These are phyloP conservation scores for Primulina tabacum DNA, from an alignment of 257 asterid genomes.

Conservation along the genomic window DNA sequence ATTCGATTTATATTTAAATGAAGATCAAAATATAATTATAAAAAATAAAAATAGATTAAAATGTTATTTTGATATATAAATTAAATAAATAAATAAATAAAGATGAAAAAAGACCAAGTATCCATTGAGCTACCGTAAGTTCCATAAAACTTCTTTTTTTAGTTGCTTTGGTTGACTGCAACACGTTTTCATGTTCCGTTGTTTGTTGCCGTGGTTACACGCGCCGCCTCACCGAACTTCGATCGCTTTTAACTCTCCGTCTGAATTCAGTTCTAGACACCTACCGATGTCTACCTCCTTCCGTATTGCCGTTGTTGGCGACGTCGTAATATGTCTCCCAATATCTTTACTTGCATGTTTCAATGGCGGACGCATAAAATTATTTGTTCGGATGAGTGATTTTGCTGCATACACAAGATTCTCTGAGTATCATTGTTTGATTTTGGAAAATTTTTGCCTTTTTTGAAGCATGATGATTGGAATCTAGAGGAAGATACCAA, in stretches of 20 bases:
- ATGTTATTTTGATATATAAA: too few relatives aligned
- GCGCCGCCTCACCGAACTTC: conserved; percentile 44
- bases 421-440: background rate
- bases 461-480: conserved; percentile 88
- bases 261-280: conserved; percentile 21
- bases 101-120: too few relatives aligned
- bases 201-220: conserved; percentile 29
- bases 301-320: conserved; percentile 88
- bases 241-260: conserved; percentile 31
- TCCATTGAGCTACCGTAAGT: background rate
- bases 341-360: conserved; percentile 7
- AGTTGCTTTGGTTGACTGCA: background rate
- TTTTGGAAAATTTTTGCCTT: background rate
- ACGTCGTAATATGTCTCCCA: conserved; percentile 53
- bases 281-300: conserved; percentile 47
- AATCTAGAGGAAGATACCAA: conserved; percentile 71
- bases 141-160: background rate
- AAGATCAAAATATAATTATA: too few relatives aligned
- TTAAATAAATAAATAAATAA: too few relatives aligned
- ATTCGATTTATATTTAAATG: too few relatives aligned
- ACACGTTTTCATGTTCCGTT: conserved; percentile 25
- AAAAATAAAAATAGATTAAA: too few relatives aligned
- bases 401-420: background rate
- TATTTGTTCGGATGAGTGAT: background rate
- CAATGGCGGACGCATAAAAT: too few relatives aligned